A percentile compares a stretch with the other conserved stretches of the same genome.
These are phyloP conservation scores for Phoenix dactylifera DNA, from an alignment of 176 grass and related monocot species.

Conservation along the genomic window DNA sequence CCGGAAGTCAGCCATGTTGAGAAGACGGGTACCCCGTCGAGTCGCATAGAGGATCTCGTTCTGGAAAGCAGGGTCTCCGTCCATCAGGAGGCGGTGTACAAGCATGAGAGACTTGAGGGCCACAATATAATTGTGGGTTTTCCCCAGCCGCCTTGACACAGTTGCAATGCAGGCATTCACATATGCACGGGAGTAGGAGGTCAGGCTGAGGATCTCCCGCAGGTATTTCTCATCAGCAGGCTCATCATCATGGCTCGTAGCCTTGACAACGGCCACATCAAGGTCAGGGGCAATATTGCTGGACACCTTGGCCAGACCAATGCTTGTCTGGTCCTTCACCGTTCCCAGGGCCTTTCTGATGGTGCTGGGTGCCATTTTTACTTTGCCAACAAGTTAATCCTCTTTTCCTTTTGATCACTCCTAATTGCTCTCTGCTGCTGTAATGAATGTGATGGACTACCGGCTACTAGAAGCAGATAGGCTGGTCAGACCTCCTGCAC, in stretches of 20 bases:
- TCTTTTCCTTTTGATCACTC: no score
- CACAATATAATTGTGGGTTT: slow-evolving; percentile 72
- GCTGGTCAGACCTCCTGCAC: no score
- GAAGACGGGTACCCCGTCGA: slow-evolving; percentile 9
- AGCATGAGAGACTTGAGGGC: slow-evolving; percentile 63
- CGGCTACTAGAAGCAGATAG: no score
- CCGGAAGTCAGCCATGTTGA: slow-evolving; percentile 21
- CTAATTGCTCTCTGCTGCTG: no score
- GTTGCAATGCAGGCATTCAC: slow-evolving; percentile 34
- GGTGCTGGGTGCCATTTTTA: slow-evolving; percentile 5
- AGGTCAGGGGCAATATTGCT: slow-evolving; percentile 44
- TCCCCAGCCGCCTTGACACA: slow-evolving; percentile 41
- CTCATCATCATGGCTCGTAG: slow-evolving; percentile 55
- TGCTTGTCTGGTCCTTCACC: slow-evolving; percentile 73
- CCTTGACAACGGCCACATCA: slow-evolving; percentile 62
- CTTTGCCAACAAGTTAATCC: no score
- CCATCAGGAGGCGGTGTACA: slow-evolving; percentile 50
- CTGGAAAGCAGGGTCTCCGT: slow-evolving; percentile 39
- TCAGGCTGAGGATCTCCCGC: slow-evolving; percentile 35
- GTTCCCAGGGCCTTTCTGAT: slow-evolving; percentile 73
- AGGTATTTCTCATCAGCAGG: slow-evolving; percentile 50
- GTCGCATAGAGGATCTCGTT: slow-evolving; percentile 27
- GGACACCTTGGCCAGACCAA: slow-evolving; percentile 62
- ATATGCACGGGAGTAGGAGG: slow-evolving; percentile 19
- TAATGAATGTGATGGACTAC: no score